Conservation (phyloP, 768 basidiomycete genomes). For the Clitopilus hobsonii region DNA sequence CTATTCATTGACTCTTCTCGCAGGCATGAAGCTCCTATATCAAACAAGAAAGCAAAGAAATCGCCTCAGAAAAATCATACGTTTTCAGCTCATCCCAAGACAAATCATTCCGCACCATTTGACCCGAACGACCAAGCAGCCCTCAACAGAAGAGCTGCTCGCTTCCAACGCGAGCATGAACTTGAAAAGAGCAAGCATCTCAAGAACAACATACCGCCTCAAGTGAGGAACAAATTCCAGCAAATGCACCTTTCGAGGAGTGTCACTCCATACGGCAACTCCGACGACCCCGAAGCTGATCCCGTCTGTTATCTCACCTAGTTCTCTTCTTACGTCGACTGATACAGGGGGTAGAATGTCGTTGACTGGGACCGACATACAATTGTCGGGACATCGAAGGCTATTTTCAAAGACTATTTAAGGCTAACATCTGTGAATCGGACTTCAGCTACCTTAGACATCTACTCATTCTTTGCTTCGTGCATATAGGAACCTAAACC, state of each 20-base stretch:
- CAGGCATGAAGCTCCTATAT: slow-evolving; percentile 34
- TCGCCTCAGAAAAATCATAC: slow-evolving; percentile 38
- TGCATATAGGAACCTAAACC: slow-evolving; percentile 82
- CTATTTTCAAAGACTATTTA: slow-evolving; percentile 94
- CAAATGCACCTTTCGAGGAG: slow-evolving; percentile 43
- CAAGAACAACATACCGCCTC: slow-evolving; percentile 22
- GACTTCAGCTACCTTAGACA: background rate
- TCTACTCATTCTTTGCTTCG: background rate
- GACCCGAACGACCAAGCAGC: slow-evolving; percentile 67
- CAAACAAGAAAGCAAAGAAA: slow-evolving; percentile 62
- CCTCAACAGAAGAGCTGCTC: slow-evolving; percentile 72
- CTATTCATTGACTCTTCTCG: background rate
- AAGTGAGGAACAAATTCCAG: slow-evolving; percentile 24
- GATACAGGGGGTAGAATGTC: slow-evolving; percentile 63
- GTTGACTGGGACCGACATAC: slow-evolving; percentile 95
- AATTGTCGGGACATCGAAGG: slow-evolving; percentile 87
- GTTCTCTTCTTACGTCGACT: background rate
- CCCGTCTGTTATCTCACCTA: slow-evolving; percentile 43
- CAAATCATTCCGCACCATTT: slow-evolving; percentile 13
- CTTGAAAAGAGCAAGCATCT: slow-evolving; percentile 65
- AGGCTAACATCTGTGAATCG: slow-evolving; percentile 79
- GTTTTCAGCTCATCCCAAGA: slow-evolving; percentile 18
- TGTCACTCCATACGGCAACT: slow-evolving; percentile 42
- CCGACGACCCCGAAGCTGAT: slow-evolving; percentile 70
- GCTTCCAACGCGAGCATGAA: slow-evolving; percentile 90